Evolutionary conservation across 805 yeast species (phyloP).

Genomic region (Scheffersomyces ergatensis): DNA sequence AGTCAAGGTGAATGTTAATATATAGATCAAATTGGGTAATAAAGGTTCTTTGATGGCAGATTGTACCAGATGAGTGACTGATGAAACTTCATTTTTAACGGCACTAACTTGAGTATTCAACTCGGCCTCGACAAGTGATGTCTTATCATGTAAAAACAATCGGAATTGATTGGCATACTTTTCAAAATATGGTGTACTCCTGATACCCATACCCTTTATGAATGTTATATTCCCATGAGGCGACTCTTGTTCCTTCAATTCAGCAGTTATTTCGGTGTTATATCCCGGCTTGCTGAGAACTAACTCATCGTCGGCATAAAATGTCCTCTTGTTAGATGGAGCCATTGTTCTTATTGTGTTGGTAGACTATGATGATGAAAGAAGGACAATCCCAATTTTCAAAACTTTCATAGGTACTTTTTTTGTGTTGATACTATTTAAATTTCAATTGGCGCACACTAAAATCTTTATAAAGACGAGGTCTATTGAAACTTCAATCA

Average conservation of each 20-base stretch:
- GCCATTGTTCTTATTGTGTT: background rate
- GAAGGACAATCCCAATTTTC: no score
- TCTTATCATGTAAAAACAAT: constrained; percentile 33
- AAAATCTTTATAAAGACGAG: no score
- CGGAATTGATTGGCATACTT: constrained; percentile 39
- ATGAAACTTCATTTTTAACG: constrained; percentile 38
- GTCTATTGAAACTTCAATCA: background rate
- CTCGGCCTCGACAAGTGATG: constrained; percentile 41
- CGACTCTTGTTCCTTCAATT: constrained; percentile 37
- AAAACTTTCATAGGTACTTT: no score
- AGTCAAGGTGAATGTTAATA: constrained; percentile 52
- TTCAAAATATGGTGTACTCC: constrained; percentile 48
- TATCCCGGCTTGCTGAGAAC: constrained; percentile 49
- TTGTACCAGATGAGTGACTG: constrained; percentile 26
- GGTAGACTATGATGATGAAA: background rate
- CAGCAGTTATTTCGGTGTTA: constrained; percentile 33
- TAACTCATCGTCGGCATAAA: constrained; percentile 53
- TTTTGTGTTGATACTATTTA: background rate
- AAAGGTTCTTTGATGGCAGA: constrained; percentile 48
- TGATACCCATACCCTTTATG: constrained; percentile 54
- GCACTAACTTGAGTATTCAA: constrained; percentile 46
- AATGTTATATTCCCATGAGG: constrained; percentile 37
- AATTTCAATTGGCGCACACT: background rate
- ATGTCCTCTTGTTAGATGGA: constrained; percentile 37
- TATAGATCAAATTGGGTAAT: constrained; percentile 53